Evolutionary conservation across 2,329 filamentous ascomycete species (phyloP).

Genomic region (Gyromitra esculenta): DNA sequence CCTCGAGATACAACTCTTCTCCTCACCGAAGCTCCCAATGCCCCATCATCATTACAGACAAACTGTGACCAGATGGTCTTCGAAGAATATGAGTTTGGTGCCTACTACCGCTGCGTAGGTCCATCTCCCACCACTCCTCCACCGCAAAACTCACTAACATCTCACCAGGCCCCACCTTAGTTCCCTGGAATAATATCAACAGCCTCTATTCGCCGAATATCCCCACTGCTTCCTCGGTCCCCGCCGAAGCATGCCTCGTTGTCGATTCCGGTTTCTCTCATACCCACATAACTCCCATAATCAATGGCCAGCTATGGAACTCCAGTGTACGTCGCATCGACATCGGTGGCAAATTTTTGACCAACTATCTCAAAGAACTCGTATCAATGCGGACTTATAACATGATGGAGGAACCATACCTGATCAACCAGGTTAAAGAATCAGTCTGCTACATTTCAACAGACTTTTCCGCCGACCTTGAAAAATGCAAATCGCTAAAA

Average conservation of each 20-base stretch:
- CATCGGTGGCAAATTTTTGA: constrained; percentile 90
- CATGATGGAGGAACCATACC: constrained; percentile 90
- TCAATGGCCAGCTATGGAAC: constrained; percentile 82
- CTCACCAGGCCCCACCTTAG: constrained; percentile 73
- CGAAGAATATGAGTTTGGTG: constrained; percentile 93
- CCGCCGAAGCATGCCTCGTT: constrained; percentile 83
- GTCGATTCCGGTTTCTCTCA: constrained; percentile 94
- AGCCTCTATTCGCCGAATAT: constrained; percentile 68
- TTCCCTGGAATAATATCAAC: constrained; percentile 83
- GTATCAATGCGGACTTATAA: constrained; percentile 93
- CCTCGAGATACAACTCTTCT: constrained; percentile 84
- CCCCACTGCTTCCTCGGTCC: constrained; percentile 63
- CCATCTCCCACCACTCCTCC: constrained; percentile 22
- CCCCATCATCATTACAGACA: constrained; percentile 79
- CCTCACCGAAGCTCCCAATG: constrained; percentile 85
- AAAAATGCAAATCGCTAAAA: constrained; percentile 69
- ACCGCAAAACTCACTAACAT: constrained; percentile 28
- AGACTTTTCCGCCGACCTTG: constrained; percentile 80
- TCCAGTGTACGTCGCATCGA: constrained; percentile 84
- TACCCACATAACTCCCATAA: constrained; percentile 86
- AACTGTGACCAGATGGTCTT: constrained; percentile 97
- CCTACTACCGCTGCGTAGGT: constrained; percentile 81
- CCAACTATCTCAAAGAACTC: constrained; percentile 89
- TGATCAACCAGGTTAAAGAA: constrained; percentile 97
- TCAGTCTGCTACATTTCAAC: constrained; percentile 81